Conservation (phyloP, 169 alveolate genomes). For the Cryptosporidium canis region DNA sequence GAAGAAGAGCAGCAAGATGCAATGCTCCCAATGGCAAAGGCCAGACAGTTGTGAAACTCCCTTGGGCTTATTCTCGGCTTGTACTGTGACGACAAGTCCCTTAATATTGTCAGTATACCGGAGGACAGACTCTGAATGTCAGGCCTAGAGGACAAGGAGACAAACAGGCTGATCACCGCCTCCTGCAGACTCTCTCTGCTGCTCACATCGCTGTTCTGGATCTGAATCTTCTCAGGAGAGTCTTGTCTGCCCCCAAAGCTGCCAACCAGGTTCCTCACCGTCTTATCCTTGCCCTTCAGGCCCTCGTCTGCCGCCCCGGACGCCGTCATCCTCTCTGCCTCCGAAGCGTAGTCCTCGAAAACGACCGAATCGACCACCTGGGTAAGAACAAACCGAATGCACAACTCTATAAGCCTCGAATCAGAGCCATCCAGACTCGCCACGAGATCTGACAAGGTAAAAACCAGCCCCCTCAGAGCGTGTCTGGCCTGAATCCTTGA, state of each 20-base stretch:
- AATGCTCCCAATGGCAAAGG: constrained; percentile 46
- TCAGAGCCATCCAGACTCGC: not conserved
- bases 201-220: not conserved
- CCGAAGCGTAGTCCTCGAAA: not conserved
- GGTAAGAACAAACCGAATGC: constrained; percentile 15
- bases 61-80: constrained; percentile 6
- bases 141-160: not conserved
- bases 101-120: not conserved
- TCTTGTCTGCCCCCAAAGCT: not conserved
- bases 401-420: not conserved
- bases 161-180: constrained; percentile 4
- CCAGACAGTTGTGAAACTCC: constrained; percentile 37
- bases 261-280: not conserved
- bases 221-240: constrained; percentile 1
- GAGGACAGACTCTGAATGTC: not conserved
- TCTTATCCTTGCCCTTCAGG: not conserved
- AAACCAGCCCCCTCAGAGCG: constrained; percentile 22
- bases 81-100: constrained; percentile 19
- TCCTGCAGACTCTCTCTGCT: not conserved
- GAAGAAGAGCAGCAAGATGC: constrained; percentile 56
- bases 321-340: not conserved
- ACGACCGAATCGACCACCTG: constrained; percentile 27
- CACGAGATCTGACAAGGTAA: not conserved
- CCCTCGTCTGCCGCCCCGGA: not conserved
- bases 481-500: constrained; percentile 51